Percentiles rank a stretch among this genome's conserved stretches.
These are phyloP conservation scores for Teratosphaeria zuluensis DNA, from an alignment of 2,329 filamentous ascomycete species.

Conservation along the genomic window DNA sequence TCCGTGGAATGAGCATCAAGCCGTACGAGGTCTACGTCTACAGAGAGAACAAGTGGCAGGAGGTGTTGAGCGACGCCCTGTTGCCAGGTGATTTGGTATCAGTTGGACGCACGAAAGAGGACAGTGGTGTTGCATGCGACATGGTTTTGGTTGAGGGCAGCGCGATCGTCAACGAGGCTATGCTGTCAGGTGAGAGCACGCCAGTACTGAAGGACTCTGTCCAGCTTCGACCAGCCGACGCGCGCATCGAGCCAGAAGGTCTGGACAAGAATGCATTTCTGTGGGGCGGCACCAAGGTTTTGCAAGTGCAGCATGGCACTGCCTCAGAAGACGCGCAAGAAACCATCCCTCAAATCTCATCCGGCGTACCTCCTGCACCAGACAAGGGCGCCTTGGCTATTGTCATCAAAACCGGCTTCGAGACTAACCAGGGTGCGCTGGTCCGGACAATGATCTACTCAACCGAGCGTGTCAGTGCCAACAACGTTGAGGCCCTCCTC, in stretches of 20 bases:
- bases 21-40: constrained; percentile 92
- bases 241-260: constrained; percentile 72
- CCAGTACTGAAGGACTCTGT: constrained; percentile 93
- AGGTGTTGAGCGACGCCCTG: constrained; percentile 82
- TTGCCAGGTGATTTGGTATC: constrained; percentile 90
- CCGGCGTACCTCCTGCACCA: constrained; percentile 72
- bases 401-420: constrained; percentile 94
- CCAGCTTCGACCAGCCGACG: constrained; percentile 76
- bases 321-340: constrained; percentile 56
- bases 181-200: constrained; percentile 97
- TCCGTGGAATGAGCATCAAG: constrained; percentile 99
- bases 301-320: constrained; percentile 86
- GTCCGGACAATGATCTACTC: constrained; percentile 99
- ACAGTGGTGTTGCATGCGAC: constrained; percentile 92
- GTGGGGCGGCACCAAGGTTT: constrained; percentile 93
- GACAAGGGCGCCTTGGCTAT: constrained; percentile 91
- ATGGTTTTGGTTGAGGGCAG: constrained; percentile 92
- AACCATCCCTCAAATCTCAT: constrained; percentile 54
- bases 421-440: constrained; percentile 94
- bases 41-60: constrained; percentile 76
- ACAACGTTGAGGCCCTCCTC: constrained; percentile 89
- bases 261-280: constrained; percentile 95
- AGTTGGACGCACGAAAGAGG: constrained; percentile 87
- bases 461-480: constrained; percentile 95
- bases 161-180: constrained; percentile 97